A percentile compares a stretch with the other conserved stretches of the same genome.
Conservation (phyloP, 2,329 filamentous ascomycete species). For the Pseudogymnoascus sp. region DNA sequence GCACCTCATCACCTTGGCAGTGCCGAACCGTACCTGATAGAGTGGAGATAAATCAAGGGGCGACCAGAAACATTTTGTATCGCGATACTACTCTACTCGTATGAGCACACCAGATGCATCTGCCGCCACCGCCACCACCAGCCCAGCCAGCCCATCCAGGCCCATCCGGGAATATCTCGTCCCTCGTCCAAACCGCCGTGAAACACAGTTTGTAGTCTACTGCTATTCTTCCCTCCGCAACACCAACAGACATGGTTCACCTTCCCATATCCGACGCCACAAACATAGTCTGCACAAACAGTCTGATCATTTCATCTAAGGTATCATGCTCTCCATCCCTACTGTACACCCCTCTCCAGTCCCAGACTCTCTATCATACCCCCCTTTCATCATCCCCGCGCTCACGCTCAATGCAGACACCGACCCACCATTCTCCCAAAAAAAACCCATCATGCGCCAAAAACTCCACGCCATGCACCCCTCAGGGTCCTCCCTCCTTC, state of each 20-base stretch:
- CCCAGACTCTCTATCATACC: not conserved
- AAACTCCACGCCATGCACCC: constrained; percentile 6
- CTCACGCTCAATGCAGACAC: constrained; percentile 1
- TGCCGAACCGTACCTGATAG: not conserved
- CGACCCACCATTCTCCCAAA: not conserved
- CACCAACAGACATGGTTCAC: not conserved
- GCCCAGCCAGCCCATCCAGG: not conserved
- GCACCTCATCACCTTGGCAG: not conserved
- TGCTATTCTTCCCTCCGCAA: not conserved
- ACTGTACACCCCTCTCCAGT: not conserved
- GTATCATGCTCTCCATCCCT: not conserved
- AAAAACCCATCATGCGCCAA: not conserved
- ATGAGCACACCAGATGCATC: not conserved
- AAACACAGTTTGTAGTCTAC: not conserved
- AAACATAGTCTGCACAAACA: not conserved
- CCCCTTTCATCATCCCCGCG: not conserved
- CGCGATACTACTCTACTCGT: not conserved
- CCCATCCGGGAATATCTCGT: not conserved
- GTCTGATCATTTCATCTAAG: constrained; percentile 9
- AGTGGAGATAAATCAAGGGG: not conserved
- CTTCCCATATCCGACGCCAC: not conserved
- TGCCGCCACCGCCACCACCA: not conserved
- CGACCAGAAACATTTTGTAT: not conserved
- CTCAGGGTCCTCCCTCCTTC: not conserved
- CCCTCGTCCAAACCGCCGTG: not conserved